Base-by-base conservation (phyloP, 1,284 basidiomycete genomes). In the Neonothopanus nambi region DNA sequence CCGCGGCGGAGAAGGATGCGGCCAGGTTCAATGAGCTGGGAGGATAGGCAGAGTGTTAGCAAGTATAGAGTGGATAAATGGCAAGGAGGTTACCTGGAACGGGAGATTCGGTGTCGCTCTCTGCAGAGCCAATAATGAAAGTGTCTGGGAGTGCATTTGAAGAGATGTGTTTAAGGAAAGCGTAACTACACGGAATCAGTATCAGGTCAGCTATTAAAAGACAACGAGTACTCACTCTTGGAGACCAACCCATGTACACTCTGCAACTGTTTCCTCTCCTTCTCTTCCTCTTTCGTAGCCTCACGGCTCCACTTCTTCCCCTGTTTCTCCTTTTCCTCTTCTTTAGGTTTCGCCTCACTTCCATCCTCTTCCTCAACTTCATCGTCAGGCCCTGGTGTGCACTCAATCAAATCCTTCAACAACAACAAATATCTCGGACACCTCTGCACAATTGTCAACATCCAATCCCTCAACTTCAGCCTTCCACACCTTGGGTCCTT, bases 391-490 rank as follows among this genome's bases (percentile, higher is more conserved):
- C 49, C 49, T 3, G 49, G 49, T 2, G 88, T 91, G 58, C 81
- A 81, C 12, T 69, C 67, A 20, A 93, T 80, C 26, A 95, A 74
- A 61, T 95, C 92, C 67, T 86, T 87, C 46, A 95, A 77, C 5
- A 95, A 72, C 12, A 95, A 76, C 5, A 92, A 75, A 64, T 94
- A 95, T 53, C 93, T 79, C 9, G 92, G 92, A 66, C 92, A 92
- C 43, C 93, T 78, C 69, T 95, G 92, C 1, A 95, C 87, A 45
- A 93, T 84, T 5, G 86, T 91, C 51, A 95, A 74, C n/a, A 95
- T 76, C 85, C 92, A 93, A 60, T 92, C 90, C 12, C 85, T 75
- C 24, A 95, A 73, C 59, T 86, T 87, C 44, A 94, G 75, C 67
- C 82, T 84, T 40, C 82, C 81, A 63, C 89, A 90, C n/a, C 77